phyloP scores from a whole-genome alignment of 495 filamentous ascomycete genomes.

The Polyplosphaeria fusca region DNA sequence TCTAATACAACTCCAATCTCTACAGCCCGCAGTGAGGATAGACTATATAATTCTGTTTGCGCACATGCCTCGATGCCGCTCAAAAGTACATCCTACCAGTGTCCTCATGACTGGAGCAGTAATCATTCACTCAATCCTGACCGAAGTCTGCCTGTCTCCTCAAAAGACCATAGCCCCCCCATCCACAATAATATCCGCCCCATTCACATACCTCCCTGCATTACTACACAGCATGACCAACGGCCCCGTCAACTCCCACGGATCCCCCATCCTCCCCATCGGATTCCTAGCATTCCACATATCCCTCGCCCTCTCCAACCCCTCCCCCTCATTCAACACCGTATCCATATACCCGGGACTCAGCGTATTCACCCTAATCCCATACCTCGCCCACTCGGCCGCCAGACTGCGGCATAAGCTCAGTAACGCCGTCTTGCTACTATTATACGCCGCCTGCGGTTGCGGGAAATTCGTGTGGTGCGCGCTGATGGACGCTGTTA shows the following conservation, averaged over 20 bases:
- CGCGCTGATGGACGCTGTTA: conserved; percentile 66
- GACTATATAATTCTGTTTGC: too few species aligned
- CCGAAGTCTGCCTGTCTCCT: too few species aligned
- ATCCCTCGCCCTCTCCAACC: conserved; percentile 51
- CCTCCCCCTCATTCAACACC: conserved; percentile 66
- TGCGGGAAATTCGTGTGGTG: conserved; percentile 67
- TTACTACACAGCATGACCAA: conserved; percentile 61
- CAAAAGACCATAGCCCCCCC: conserved; percentile 40
- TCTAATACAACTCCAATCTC: background rate
- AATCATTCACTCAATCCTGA: background rate
- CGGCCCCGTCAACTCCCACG: conserved; percentile 63
- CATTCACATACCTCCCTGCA: conserved; percentile 68
- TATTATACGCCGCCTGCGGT: conserved; percentile 68
- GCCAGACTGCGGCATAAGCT: conserved; percentile 60
- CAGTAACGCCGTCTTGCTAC: conserved; percentile 62
- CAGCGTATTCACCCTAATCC: conserved; percentile 68
- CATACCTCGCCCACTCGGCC: conserved; percentile 61
- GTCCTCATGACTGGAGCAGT: too few species aligned
- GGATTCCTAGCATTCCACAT: conserved; percentile 63
- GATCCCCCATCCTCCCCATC: conserved; percentile 65
- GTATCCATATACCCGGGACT: conserved; percentile 80
- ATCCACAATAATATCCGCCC: conserved; percentile 59
- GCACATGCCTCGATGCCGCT: too few species aligned
- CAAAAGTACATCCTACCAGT: too few species aligned
- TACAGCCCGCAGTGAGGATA: too few species aligned